Evolutionary conservation across 495 filamentous ascomycete genomes (phyloP), one percentile per base, ranked within the genome.

Genomic region (Trichoderma erinaceum): DNA sequence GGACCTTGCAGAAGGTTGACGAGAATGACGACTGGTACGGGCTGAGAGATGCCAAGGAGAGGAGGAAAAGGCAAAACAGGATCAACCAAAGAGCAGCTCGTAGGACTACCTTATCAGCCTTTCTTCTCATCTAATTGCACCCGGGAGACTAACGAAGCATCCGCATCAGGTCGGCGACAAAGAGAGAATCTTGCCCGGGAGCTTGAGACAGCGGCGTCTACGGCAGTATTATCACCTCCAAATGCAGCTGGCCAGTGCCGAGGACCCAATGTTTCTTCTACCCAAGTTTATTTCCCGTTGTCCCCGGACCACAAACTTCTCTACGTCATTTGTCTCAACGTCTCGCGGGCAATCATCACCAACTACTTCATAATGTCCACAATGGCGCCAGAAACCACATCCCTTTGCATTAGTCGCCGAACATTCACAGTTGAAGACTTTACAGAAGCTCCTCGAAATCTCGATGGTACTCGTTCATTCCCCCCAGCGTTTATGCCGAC

Each of bases 61-160:
- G 56, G 25, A 61, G 56, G 25, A 61, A 61, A 32, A 61, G 56
- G 7, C 56, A 61, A 18, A 61, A 61, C 13, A 61, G 56, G 56
- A 29, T 61, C 27, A 61, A 61, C 16, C 56, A 61, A 18, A 29
- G 56, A 21, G 56, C 56, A 29, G 56, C 56, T 61, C 56, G 56
- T 61, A 32, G 11, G 56, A 12, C 4, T 18, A 15, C 27, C 25
- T 16, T 32, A 15, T 21, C 16, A 25, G 25, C 16, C 56, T 12
- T 25, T 32, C 56, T 16, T 61, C 29, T 29, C 15, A 29, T 32
- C 12, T 61, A 4, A 23, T 61, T 16, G 25, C n/a, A 61, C 29
- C 16, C 11, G 25, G 23, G 16, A 61, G 27, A 32, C 25, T 61
- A 18, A 61, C 56, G 10, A 2, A 21, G n/a, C n/a, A 61, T 61